These are phyloP conservation scores for Aspergillus mulundensis DNA, from an alignment of 495 filamentous ascomycete species.

Conservation along the genomic window DNA sequence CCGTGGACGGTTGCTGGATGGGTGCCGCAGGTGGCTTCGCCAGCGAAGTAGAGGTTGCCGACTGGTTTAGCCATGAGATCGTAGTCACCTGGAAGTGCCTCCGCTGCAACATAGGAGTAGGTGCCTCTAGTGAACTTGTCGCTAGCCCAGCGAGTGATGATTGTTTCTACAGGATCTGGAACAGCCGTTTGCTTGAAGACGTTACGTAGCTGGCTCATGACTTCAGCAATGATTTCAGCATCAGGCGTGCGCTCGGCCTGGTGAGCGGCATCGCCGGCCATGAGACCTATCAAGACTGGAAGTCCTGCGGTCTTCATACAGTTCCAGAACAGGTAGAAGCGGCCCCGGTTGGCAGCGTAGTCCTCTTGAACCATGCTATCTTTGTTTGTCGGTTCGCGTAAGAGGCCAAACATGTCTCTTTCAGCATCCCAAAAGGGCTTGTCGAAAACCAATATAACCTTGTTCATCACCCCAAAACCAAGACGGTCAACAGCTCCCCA, in stretches of 20 bases:
- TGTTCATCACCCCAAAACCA: conserved; percentile 93
- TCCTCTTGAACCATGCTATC: conserved; percentile 57
- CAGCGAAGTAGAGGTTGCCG: conserved; percentile 91
- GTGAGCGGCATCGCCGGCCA: conserved; percentile 93
- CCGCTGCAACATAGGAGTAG: conserved; percentile 87
- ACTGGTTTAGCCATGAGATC: conserved; percentile 83
- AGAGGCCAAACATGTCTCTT: conserved; percentile 88
- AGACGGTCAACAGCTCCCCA: conserved; percentile 74
- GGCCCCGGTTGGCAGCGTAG: conserved; percentile 63
- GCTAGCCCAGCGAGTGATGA: conserved; percentile 89
- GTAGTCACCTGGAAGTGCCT: conserved; percentile 82
- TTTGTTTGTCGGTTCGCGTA: conserved; percentile 60
- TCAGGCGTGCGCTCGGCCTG: conserved; percentile 75
- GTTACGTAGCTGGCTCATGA: conserved; percentile 65
- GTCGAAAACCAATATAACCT: conserved; percentile 87
- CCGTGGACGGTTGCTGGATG: conserved; percentile 97
- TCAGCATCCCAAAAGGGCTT: conserved; percentile 89
- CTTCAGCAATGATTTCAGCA: conserved; percentile 70
- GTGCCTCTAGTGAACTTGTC: conserved; percentile 86
- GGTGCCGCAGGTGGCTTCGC: conserved; percentile 90
- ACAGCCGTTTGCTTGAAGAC: conserved; percentile 61
- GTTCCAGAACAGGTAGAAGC: conserved; percentile 98
- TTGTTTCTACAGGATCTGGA: conserved; percentile 75
- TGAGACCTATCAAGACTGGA: conserved; percentile 83
- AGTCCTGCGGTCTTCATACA: conserved; percentile 82